phyloP scores from a whole-genome alignment of 768 basidiomycete species.

The Phylloporus sp. region DNA sequence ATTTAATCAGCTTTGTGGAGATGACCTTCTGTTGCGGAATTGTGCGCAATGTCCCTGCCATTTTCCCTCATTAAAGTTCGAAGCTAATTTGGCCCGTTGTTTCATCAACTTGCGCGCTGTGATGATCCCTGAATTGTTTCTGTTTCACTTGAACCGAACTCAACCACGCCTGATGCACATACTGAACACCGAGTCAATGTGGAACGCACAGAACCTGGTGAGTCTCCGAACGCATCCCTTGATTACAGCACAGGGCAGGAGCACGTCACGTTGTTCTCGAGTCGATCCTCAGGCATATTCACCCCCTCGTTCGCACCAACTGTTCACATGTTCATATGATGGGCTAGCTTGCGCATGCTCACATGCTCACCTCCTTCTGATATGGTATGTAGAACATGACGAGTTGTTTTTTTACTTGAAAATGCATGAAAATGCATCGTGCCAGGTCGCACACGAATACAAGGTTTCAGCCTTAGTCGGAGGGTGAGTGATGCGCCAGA shows the following conservation, averaged over 20 bases:
- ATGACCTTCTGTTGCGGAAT: background rate
- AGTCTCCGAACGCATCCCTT: background rate
- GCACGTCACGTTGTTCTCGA: constrained; percentile 1
- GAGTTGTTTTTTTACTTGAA: background rate
- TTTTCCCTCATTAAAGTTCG: background rate
- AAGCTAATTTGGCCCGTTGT: background rate
- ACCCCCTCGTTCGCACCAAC: background rate
- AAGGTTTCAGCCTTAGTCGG: constrained; percentile 8
- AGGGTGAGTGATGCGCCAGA: constrained; percentile 5
- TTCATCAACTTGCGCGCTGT: background rate
- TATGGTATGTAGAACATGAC: background rate
- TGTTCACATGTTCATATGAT: constrained; percentile 13
- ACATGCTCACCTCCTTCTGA: background rate
- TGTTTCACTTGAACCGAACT: background rate
- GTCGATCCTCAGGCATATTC: constrained; percentile 6
- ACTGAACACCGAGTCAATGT: background rate
- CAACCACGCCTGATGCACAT: constrained; percentile 3
- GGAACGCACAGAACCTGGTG: background rate
- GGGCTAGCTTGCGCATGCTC: background rate
- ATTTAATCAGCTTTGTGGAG: constrained; percentile 8
- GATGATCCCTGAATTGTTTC: background rate
- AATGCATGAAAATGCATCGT: constrained; percentile 21
- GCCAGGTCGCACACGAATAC: constrained; percentile 5
- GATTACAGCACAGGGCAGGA: constrained; percentile 1
- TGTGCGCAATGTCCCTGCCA: background rate